A percentile compares a stretch with the other conserved stretches of the same genome.
Evolutionary conservation across 352 stramenopile genomes (phyloP).

Genomic region (Phytophthora chlamydospora): DNA sequence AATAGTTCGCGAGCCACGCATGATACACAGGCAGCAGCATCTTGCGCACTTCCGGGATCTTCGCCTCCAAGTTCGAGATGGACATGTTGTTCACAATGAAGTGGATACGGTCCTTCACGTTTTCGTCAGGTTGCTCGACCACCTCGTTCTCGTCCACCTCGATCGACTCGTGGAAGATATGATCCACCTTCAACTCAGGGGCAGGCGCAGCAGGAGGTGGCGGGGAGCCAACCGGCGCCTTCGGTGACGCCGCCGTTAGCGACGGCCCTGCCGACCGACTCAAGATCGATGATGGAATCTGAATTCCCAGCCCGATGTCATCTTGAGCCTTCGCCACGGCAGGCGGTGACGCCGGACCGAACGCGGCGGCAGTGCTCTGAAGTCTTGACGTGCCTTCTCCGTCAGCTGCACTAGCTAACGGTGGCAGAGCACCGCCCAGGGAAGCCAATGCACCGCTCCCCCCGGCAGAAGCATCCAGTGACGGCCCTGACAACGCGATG

Average conservation of each 20-base stretch:
- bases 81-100: conserved; percentile 99
- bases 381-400: conserved; percentile 32
- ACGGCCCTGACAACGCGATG: conserved; percentile 48
- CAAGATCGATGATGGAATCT: conserved; percentile 51
- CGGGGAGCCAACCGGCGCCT: conserved; percentile 47
- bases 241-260: conserved; percentile 45
- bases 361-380: conserved; percentile 25
- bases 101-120: conserved; percentile 96
- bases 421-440: conserved; percentile 27
- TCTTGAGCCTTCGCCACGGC: conserved; percentile 33
- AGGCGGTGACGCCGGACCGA: conserved; percentile 28
- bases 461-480: conserved; percentile 33
- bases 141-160: conserved; percentile 65
- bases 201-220: conserved; percentile 51
- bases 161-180: conserved; percentile 85
- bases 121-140: conserved; percentile 78
- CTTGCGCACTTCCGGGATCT: conserved; percentile 96
- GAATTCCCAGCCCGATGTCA: conserved; percentile 38
- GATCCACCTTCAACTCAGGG: conserved; percentile 71
- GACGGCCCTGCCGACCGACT: conserved; percentile 56
- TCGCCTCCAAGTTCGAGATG: conserved; percentile 96
- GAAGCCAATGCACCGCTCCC: conserved; percentile 25
- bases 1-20: conserved; percentile 98
- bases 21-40: conserved; percentile 95
- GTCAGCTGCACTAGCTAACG: conserved; percentile 22